Percentiles rank a stretch among this genome's conserved stretches.
phyloP scores from a whole-genome alignment of 805 yeast genomes.

The Clavispora santaluciae region DNA sequence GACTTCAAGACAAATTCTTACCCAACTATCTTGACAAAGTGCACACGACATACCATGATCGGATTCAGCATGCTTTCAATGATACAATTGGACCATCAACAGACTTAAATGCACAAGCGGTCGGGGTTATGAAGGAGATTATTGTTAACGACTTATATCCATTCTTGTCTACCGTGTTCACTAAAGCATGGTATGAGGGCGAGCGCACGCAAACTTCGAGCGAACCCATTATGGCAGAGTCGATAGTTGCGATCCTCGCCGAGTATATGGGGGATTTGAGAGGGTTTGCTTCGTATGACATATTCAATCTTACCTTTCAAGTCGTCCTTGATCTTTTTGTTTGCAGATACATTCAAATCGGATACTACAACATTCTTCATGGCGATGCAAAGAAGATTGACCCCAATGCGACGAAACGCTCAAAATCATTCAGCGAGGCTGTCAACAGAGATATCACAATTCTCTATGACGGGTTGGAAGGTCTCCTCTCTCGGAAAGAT shows the following conservation, averaged over 20 bases:
- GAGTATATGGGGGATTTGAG: slow-evolving; percentile 70
- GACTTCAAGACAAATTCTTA: slow-evolving; percentile 61
- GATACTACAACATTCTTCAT: slow-evolving; percentile 36
- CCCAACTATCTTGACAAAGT: slow-evolving; percentile 60
- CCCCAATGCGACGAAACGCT: slow-evolving; percentile 30
- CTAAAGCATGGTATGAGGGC: slow-evolving; percentile 62
- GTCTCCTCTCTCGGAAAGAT: slow-evolving; percentile 38
- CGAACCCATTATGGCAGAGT: slow-evolving; percentile 46
- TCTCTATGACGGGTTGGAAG: slow-evolving; percentile 33
- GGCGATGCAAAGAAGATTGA: slow-evolving; percentile 41
- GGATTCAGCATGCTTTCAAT: slow-evolving; percentile 33
- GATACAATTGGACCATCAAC: slow-evolving; percentile 56
- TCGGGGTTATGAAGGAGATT: slow-evolving; percentile 60
- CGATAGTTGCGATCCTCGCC: slow-evolving; percentile 64
- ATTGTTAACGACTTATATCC: slow-evolving; percentile 68
- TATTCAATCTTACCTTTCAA: slow-evolving; percentile 35
- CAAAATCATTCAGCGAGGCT: slow-evolving; percentile 35
- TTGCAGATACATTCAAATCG: slow-evolving; percentile 34
- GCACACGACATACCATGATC: slow-evolving; percentile 35
- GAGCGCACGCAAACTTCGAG: slow-evolving; percentile 30
- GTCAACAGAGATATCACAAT: slow-evolving; percentile 35
- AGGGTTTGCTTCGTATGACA: slow-evolving; percentile 39
- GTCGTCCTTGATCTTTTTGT: slow-evolving; percentile 36
- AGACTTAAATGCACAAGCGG: slow-evolving; percentile 75
- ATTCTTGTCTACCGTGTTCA: slow-evolving; percentile 58